Base-by-base conservation (phyloP, 176 grass and related monocot species). In the Musa troglodytarum region DNA sequence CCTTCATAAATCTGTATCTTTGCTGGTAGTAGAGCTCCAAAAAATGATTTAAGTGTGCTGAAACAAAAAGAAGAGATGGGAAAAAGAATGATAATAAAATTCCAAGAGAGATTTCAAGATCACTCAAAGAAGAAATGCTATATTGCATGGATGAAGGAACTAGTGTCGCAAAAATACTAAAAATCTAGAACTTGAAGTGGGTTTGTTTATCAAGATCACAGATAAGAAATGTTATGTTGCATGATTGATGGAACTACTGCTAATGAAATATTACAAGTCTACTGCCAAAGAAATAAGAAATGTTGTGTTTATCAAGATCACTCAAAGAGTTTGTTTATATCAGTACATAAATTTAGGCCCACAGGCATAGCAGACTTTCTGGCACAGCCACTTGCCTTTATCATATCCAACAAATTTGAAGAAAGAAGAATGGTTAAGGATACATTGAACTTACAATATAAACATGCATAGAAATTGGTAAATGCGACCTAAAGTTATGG, bases 41-140 rank as follows among this genome's bases (percentile, higher is more conserved):
- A 69, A 91, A 89, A 78, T 98, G 86, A 70, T 98, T 91, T 14
- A 93, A 81, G 65, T 98, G 94, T 62, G 94, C 90, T 98, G 88
- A 69, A 71, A 88, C 83, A 65, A 86, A 86, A 11, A 76, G 2
- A 50, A 71, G 1, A 15, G 13, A 69, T n/a, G 9, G 15, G 59
- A 51, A 53, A 57, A 59, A 63, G 69, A 74, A 54, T 76, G 34
- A 73, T 29, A 49, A 20, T n/a, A 43, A 6, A 43, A 43, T 43
- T 6, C 10, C 17, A n/a, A 19, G 54, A 8, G 12, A 55, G 21
- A 26, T 28, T 16, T 2, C 21, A 56, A 29, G 50, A 74, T 17
- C 20, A 74, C 3, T 15, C 28, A 28, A 56, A 26, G 49, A 72
- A 72, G 14, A 50, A 11, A 10, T 23, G n/a, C 14, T 72, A 12